Evolutionary conservation across 73 alveolate species (phyloP), one percentile per base, ranked within the genome.

Genomic region (Paramecium biaurelia): DNA sequence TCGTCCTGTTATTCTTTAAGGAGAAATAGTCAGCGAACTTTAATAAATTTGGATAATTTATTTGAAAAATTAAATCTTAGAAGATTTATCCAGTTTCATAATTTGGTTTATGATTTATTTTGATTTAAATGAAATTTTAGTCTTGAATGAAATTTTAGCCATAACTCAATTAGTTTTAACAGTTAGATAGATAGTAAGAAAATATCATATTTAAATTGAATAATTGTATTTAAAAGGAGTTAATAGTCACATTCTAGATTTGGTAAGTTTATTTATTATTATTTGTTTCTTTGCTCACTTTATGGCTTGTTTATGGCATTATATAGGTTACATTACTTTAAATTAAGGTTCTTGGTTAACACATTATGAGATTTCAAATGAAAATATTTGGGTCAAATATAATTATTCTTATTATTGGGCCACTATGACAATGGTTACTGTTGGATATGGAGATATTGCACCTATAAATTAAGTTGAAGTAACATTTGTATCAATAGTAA

Each of bases 401-500:
- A 89, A 41, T 7, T 70, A 23, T 43, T 32, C 94, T 0, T 89
- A 57, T 49, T 89, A 89, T 45, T 89, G 94, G 94, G 87, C 92
- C 14, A 63, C 74, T 4, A 89, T 82, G 56, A 89, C 94, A 26
- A 89, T 89, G 89, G 74, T 67, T 20, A 89, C 94, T 9, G 87
- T 82, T 12, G 94, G 94, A 24, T 89, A 89, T 89, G 94, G 94
- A 42, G 94, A 89, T 45, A 70, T 89, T 20, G 70, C 92, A 5
- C 85, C 94, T 42, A 32, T 38, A 42, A 89, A 89, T 89, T 42
- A 76, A 5, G 20, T 41, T 68, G 94, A 89, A 24, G 49, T 76
- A 1, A 11, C 74, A 11, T 67, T 70, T 43, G 57, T 59, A 24
- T 58, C 92, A 14, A 42, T 68, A 12, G 21, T 63, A 18, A 72